phyloP scores from a whole-genome alignment of 2,329 filamentous ascomycete species.

The Drechslerella coelobrocha region DNA sequence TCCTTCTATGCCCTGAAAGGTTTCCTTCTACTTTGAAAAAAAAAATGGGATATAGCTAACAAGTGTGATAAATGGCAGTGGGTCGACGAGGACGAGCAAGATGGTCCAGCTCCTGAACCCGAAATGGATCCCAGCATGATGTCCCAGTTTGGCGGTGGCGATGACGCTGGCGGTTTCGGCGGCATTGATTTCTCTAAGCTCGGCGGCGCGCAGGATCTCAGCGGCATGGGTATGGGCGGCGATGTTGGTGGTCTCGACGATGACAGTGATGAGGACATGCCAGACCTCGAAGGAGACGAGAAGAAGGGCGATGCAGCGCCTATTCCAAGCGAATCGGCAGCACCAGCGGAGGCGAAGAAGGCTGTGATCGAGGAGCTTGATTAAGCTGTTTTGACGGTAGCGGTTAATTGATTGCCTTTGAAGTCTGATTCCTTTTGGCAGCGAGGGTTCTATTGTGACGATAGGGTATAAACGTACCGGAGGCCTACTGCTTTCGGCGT shows the following conservation, averaged over 20 bases:
- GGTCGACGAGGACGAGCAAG: slow-evolving; percentile 98
- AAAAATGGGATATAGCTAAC: slow-evolving; percentile 54
- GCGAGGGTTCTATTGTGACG: background rate
- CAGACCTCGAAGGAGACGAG: slow-evolving; percentile 53
- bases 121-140: slow-evolving; percentile 56
- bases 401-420: background rate
- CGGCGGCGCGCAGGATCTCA: slow-evolving; percentile 66
- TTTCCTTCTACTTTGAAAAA: slow-evolving; percentile 52
- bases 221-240: slow-evolving; percentile 59
- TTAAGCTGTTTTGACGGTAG: slow-evolving; percentile 4
- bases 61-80: slow-evolving; percentile 62
- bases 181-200: slow-evolving; percentile 96
- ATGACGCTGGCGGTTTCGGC: slow-evolving; percentile 60
- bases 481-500: too few species aligned
- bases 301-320: slow-evolving; percentile 25
- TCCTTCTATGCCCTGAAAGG: background rate
- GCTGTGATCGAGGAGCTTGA: slow-evolving; percentile 31
- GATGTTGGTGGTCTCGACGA: slow-evolving; percentile 40
- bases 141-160: slow-evolving; percentile 60
- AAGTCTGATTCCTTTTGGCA: background rate
- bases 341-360: slow-evolving; percentile 27
- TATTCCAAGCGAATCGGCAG: slow-evolving; percentile 28
- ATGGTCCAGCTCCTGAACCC: slow-evolving; percentile 77
- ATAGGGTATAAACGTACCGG: background rate
- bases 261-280: slow-evolving; percentile 54